Evolutionary conservation across 2,329 filamentous ascomycete genomes (phyloP).

Genomic region (Polychaeton citri): DNA sequence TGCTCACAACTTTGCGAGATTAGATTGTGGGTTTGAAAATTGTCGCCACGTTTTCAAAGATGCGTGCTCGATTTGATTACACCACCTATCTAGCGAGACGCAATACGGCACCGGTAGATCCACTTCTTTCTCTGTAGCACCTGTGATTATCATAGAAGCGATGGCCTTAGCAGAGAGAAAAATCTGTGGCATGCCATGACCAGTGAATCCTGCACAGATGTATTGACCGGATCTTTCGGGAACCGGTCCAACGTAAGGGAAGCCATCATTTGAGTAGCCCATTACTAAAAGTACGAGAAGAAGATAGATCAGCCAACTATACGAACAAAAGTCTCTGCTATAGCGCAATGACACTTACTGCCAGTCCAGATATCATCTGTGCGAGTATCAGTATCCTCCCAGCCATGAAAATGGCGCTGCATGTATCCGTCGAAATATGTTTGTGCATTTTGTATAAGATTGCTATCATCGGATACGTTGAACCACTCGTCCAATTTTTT

Average conservation of each 20-base stretch:
- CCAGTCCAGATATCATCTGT: constrained; percentile 30
- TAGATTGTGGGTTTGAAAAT: no score
- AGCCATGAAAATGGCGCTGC: constrained; percentile 35
- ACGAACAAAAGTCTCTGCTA: constrained; percentile 18
- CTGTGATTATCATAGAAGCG: constrained; percentile 45
- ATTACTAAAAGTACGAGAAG: constrained; percentile 45
- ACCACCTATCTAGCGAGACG: neutral
- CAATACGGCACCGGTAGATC: constrained; percentile 5
- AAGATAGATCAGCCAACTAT: no score
- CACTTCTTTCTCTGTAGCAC: constrained; percentile 23
- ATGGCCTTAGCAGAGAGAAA: constrained; percentile 52
- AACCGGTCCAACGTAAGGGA: constrained; percentile 59
- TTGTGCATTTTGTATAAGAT: constrained; percentile 29
- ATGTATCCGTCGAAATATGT: constrained; percentile 37
- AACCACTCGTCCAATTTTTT: constrained; percentile 29
- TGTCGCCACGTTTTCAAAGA: neutral
- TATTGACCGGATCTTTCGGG: constrained; percentile 27
- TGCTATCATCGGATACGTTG: constrained; percentile 32
- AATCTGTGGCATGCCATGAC: constrained; percentile 64
- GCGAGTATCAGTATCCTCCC: constrained; percentile 31
- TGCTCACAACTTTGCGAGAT: no score
- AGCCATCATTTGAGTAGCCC: constrained; percentile 55
- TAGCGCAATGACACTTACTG: constrained; percentile 19
- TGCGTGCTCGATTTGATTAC: constrained; percentile 1
- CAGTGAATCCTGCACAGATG: constrained; percentile 30